Evolutionary conservation across 1,284 basidiomycete genomes (phyloP).

Genomic region (Rhodotorula sp.): DNA sequence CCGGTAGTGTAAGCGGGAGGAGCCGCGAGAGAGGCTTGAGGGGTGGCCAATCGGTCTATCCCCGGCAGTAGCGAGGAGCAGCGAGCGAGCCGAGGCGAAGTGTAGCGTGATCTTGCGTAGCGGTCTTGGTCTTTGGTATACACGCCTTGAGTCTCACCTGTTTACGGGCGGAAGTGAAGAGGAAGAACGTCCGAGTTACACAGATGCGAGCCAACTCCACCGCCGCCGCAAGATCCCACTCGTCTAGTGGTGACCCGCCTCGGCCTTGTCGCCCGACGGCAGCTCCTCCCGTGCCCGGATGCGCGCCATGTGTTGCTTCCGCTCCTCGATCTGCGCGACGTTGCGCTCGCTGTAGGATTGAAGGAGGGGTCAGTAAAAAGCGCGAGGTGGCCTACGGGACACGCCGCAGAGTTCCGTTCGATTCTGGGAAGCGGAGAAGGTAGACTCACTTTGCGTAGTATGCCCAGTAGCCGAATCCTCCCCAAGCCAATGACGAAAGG

Average conservation of each 20-base stretch:
- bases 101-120: neutral
- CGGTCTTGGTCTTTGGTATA: too few species aligned
- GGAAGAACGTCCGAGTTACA: too few species aligned
- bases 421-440: neutral
- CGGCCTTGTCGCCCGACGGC: neutral
- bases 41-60: too few species aligned
- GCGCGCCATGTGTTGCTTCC: constrained; percentile 39
- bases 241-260: constrained; percentile 2
- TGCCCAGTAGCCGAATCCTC: constrained; percentile 39
- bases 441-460: constrained; percentile 39
- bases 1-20: too few species aligned
- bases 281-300: constrained; percentile 32
- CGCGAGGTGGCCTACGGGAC: neutral
- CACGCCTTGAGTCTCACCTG: too few species aligned
- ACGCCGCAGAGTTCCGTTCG: neutral
- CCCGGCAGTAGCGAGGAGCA: too few species aligned
- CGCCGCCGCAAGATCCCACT: neutral
- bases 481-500: constrained; percentile 39
- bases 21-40: too few species aligned
- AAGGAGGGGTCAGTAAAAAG: neutral
- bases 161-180: too few species aligned
- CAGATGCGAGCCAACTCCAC: too few species aligned
- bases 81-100: neutral
- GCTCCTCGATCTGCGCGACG: constrained; percentile 32
- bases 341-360: constrained; percentile 19